Evolutionary conservation across 2,329 filamentous ascomycete species (phyloP).

Genomic region (Corinectria fuckeliana): DNA sequence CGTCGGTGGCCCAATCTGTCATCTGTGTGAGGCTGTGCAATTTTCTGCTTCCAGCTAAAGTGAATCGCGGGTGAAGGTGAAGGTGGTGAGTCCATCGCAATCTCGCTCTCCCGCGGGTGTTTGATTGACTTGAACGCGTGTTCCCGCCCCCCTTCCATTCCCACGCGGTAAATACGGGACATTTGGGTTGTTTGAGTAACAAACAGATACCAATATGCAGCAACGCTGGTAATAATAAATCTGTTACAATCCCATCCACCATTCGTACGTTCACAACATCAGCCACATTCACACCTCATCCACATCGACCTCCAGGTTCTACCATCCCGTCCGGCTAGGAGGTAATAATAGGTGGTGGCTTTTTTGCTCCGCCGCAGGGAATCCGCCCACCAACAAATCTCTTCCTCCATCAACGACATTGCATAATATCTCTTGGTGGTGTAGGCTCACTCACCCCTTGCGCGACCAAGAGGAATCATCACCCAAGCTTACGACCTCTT

Average conservation of each 20-base stretch:
- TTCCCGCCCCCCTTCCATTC: background rate
- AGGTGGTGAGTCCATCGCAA: conserved; percentile 14
- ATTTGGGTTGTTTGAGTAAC: too few relatives aligned
- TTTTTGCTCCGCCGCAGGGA: background rate
- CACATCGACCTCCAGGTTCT: background rate
- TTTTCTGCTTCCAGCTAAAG: too few relatives aligned
- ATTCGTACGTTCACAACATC: background rate
- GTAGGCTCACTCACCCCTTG: background rate
- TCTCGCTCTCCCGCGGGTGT: conserved; percentile 5
- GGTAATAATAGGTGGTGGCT: background rate
- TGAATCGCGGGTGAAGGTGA: background rate
- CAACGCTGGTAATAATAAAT: background rate
- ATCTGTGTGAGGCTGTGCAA: conserved; percentile 1
- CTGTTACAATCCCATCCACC: background rate
- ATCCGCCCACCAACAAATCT: background rate
- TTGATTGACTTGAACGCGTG: conserved; percentile 6
- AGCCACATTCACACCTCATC: background rate
- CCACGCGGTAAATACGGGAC: too few relatives aligned
- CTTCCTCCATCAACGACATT: background rate
- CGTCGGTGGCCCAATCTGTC: background rate
- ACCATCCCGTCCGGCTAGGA: background rate
- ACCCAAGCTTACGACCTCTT: conserved; percentile 5
- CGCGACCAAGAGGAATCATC: conserved; percentile 7
- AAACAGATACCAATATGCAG: background rate
- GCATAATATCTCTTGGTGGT: background rate